Evolutionary conservation across 805 yeast species (phyloP).

Genomic region (Lachancea sp.): DNA sequence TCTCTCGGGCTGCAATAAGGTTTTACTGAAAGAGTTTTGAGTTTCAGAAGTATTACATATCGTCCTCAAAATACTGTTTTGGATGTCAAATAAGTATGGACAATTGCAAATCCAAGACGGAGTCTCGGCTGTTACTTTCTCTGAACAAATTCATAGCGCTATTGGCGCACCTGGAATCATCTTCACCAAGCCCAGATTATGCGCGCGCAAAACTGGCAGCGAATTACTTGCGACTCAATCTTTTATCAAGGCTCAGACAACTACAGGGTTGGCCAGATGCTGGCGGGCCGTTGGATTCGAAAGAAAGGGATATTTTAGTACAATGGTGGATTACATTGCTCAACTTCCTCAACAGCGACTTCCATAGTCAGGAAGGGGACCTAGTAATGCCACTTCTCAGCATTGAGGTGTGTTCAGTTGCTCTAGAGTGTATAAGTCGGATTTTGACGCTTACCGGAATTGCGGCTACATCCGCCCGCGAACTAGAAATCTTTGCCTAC

Average conservation of each 20-base stretch:
- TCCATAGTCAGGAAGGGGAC: constrained; percentile 6
- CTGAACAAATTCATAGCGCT: constrained; percentile 21
- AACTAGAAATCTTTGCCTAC: constrained; percentile 22
- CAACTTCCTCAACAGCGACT: constrained; percentile 22
- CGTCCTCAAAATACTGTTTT: too few relatives aligned
- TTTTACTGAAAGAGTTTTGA: too few relatives aligned
- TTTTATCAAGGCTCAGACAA: constrained; percentile 8
- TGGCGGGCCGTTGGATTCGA: neutral
- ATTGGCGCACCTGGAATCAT: constrained; percentile 12
- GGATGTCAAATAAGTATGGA: constrained; percentile 7
- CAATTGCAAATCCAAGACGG: constrained; percentile 9
- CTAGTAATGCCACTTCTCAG: constrained; percentile 11
- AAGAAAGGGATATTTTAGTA: constrained; percentile 17
- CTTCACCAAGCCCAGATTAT: neutral
- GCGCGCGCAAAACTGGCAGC: constrained; percentile 4
- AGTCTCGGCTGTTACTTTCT: constrained; percentile 20
- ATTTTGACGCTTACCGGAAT: constrained; percentile 23
- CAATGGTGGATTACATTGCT: constrained; percentile 33
- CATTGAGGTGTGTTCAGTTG: constrained; percentile 25
- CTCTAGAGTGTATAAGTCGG: constrained; percentile 32
- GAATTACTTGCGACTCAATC: constrained; percentile 12
- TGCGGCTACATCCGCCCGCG: constrained; percentile 11
- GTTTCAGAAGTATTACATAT: too few relatives aligned
- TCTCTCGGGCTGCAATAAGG: too few relatives aligned
- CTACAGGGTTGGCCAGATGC: constrained; percentile 1